These are phyloP conservation scores for Cerrena zonata DNA, from an alignment of 1,284 basidiomycete genomes.

Conservation along the genomic window DNA sequence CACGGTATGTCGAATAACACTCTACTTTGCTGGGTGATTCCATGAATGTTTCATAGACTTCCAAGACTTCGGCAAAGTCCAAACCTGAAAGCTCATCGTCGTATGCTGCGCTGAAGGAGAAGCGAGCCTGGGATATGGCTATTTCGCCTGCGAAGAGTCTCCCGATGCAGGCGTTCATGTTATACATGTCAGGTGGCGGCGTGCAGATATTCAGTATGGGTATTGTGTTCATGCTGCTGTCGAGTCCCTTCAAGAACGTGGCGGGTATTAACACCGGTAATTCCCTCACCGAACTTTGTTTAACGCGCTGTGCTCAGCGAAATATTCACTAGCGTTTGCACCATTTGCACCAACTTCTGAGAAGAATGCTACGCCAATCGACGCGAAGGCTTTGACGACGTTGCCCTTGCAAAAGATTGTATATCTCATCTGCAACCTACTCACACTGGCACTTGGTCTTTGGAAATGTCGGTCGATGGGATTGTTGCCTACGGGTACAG, in stretches of 20 bases:
- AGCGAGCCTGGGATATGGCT: constrained; percentile 84
- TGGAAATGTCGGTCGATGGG: constrained; percentile 92
- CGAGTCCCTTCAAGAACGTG: constrained; percentile 76
- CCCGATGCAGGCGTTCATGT: constrained; percentile 93
- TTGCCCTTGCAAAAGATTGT: constrained; percentile 62
- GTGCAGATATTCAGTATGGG: constrained; percentile 93
- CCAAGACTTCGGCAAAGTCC: constrained; percentile 38
- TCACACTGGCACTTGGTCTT: constrained; percentile 74
- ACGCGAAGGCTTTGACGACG: constrained; percentile 47
- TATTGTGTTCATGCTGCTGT: constrained; percentile 84
- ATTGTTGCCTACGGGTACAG: constrained; percentile 78
- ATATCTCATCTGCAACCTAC: constrained; percentile 64
- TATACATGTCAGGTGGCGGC: constrained; percentile 91
- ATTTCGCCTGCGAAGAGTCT: constrained; percentile 79
- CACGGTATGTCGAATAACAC: constrained; percentile 10
- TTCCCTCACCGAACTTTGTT: too few species aligned
- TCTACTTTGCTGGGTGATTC: constrained; percentile 15
- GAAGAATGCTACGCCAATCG: constrained; percentile 8
- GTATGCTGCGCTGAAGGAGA: constrained; percentile 67
- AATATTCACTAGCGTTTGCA: constrained; percentile 49
- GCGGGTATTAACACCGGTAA: constrained; percentile 70
- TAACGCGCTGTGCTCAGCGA: constrained; percentile 3
- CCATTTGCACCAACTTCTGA: constrained; percentile 38
- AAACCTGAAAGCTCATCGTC: constrained; percentile 33
- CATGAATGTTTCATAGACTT: not conserved